Evolutionary conservation across 2,329 filamentous ascomycete genomes (phyloP), one percentile per base, ranked within the genome.

Genomic region (Colletotrichum ledebouriae): DNA sequence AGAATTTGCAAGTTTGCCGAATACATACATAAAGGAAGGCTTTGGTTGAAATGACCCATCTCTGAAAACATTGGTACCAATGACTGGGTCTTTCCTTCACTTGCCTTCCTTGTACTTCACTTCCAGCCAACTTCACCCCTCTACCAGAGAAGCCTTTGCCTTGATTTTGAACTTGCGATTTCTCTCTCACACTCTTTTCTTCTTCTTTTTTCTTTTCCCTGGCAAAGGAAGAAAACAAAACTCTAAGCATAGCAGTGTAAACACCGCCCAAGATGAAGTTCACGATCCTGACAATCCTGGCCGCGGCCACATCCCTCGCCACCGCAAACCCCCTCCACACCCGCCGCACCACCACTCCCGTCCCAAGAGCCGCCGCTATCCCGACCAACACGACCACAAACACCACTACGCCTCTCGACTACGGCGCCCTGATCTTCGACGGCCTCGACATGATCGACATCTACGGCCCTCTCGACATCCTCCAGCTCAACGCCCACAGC

Each of bases 391-490:
- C 41, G 11, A 50, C 12, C 25, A 52, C 22, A 33, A 12, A 34
- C 33, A 34, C 29, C 34, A 39, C 59, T 7, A 39, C 37, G 7
- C 44, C 42, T 10, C 66, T 62, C 15, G 72, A 71, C 59, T 73
- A 64, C 15, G 72, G 72, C 46, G 37, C 69, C 34, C 46, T 73
- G 25, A 37, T 71, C 52, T 72, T 73, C 55, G 65, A 59, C 15
- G 68, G 67, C 17, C 63, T 71, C 13, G 71, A 73, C 44, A 56
- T 73, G 59, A 61, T 73, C 20, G 72, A 73, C 63, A 63, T 73
- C 50, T 72, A 63, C 42, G 72, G 72, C 12, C 71, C 72, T 42
- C 58, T 73, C 47, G 72, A 71, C 56, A 33, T 71, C 53, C 70
- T 73, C 53, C 71, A 72, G 59, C 59, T 73, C 42, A 63, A 69